Conservation (phyloP, 352 stramenopile species). For the Saprolegnia diclina region DNA sequence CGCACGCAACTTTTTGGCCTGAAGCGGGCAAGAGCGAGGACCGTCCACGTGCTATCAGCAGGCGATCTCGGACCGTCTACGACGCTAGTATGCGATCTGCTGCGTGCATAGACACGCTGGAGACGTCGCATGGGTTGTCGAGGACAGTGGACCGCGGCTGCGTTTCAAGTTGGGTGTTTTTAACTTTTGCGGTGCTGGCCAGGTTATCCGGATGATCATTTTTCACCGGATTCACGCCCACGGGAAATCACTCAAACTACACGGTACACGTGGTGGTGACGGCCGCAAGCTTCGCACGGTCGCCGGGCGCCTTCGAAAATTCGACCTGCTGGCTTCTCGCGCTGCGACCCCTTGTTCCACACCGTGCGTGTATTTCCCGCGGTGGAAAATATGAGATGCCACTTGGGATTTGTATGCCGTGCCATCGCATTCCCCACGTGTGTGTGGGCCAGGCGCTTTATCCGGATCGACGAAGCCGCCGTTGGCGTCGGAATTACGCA, state of each 20-base stretch:
- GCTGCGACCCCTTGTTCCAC: too few species aligned
- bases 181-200: background rate
- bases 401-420: background rate
- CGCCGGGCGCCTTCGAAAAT: too few species aligned
- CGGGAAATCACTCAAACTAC: too few species aligned
- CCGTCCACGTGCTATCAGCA: too few species aligned
- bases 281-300: too few species aligned
- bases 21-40: too few species aligned
- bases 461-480: conserved; percentile 17
- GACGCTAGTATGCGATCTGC: too few species aligned
- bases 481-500: background rate
- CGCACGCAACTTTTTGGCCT: background rate
- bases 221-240: too few species aligned
- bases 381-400: too few species aligned
- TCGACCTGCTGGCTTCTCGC: too few species aligned
- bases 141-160: background rate
- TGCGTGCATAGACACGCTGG: background rate
- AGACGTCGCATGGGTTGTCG: background rate
- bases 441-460: background rate
- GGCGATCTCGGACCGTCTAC: background rate
- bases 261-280: too few species aligned
- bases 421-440: background rate
- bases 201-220: background rate
- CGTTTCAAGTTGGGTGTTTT: background rate
- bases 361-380: too few species aligned